Evolutionary conservation across 768 basidiomycete species (phyloP), one percentile per base, ranked within the genome.

Genomic region (Lactifluus rugatus): DNA sequence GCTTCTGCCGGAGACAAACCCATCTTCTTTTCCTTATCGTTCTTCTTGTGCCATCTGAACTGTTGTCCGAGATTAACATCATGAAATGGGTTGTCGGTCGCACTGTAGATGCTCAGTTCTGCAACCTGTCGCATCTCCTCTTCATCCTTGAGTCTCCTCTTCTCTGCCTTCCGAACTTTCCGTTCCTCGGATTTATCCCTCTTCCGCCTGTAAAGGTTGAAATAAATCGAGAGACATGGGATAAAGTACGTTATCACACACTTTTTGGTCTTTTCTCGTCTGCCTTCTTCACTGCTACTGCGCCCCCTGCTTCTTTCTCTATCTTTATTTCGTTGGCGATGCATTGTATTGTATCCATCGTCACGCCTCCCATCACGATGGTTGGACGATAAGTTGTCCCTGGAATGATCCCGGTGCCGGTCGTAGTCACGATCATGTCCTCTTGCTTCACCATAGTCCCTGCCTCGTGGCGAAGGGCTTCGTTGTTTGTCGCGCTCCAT

Each of bases 1-100:
- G 87, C 77, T 67, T 99, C 96, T 0, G 83, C 84, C 1, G 83
- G 66, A 0, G 84, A 81, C 49, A 98, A 67, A 1, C 96, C 96
- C 59, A 82, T 74, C 73, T 95, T 97, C 66, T 83, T 81, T 70
- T 99, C 96, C 75, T 93, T 92, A 70, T 99, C 96, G 26, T 84
- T 81, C 76, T 99, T 99, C 78, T 99, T 99, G 74, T 93, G 90
- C 96, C 96, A 99, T 57, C 89, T 84, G 72, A 99, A 99, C 70
- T 94, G 92, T 68, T 97, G 91, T 21, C 85, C 87, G 32, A 98
- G 85, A 70, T 98, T 97, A 61, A 91, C 85, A 66, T 98, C 96
- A 72, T 96, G 92, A 76, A 98, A 99, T 0, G 96, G 96, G 68
- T 98, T 99, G 77, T 98, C 94, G 13, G 85, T 84, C 48, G 93